Base-by-base conservation (phyloP, 202 grass and related monocot species). In the Saccharum hybrid region DNA sequence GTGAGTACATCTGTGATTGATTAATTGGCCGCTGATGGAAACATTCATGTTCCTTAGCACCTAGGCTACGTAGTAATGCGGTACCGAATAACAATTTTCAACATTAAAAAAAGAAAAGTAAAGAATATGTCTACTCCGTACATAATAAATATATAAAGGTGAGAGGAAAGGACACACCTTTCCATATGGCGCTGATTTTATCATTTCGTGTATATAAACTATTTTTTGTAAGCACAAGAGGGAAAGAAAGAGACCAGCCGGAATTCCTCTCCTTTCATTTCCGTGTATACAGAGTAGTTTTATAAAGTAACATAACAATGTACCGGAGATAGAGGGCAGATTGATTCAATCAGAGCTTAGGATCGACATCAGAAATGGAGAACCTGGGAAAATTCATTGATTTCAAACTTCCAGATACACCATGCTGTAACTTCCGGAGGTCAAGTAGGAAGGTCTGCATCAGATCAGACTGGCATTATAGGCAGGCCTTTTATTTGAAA, bases 91-190 rank as follows among this genome's bases (percentile, higher is more conserved):
- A 41, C 38, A 68, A 34, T 15, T 16, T 21, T 54, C 5, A 34
- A 21, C 22, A 28, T 76, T 63, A 48, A 0, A 42, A 75, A 82
- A 48, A 31, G 0, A 18, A 45, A 72, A 38, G 33, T 0, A 18
- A 31, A 31, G 6, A 56, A 36, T 39, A 63, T 56, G 6, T 18
- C 40, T n/a, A 1, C 6, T 11, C 11, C 4, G 6, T 37, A 37
- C 33, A 46, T 46, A 82, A 82, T 59, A 82, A 26, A 72, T 54
- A 68, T 66, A 45, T 33, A 81, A 81, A 60, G 8, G 26, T 51
- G 48, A 31, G 26, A 31, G 10, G 28, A 81, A 60, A 61, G 13
- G 9, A 3, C 5, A 68, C 48, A 80, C 8, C 11, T 43, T 75
- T 38, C 38, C 43, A 36, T 23, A 46, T 2, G 48, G 19, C 2